These are phyloP conservation scores for Candida caryicola DNA, from an alignment of 805 yeast species.

Conservation along the genomic window DNA sequence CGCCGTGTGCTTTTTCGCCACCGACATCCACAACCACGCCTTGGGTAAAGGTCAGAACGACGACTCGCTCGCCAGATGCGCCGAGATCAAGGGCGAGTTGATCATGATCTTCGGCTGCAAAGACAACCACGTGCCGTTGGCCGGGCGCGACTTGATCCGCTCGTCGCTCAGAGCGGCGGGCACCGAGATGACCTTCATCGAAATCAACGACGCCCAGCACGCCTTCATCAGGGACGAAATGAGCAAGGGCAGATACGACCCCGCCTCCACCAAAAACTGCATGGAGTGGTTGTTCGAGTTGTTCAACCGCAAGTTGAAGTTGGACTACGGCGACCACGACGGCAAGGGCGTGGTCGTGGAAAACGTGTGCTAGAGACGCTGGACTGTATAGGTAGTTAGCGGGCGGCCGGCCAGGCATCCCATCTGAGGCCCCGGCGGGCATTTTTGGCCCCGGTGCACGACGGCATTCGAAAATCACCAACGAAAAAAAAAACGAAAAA, in stretches of 20 bases:
- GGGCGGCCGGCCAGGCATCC: no score
- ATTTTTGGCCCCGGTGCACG: no score
- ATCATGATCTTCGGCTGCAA: slow-evolving; percentile 73
- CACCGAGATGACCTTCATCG: slow-evolving; percentile 68
- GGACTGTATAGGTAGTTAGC: no score
- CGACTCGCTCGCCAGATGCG: slow-evolving; percentile 59
- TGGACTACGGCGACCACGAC: slow-evolving; percentile 64
- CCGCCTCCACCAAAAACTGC: slow-evolving; percentile 69
- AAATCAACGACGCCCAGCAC: slow-evolving; percentile 76
- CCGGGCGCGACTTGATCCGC: slow-evolving; percentile 72
- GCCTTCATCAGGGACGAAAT: slow-evolving; percentile 78
- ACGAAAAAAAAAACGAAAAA: slow-evolving; percentile 14
- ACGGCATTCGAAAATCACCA: slow-evolving; percentile 1
- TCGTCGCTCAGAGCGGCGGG: slow-evolving; percentile 52
- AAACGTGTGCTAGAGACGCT: slow-evolving; percentile 58
- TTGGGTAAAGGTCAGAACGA: slow-evolving; percentile 64
- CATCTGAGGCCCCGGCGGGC: no score
- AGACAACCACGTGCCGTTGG: slow-evolving; percentile 78
- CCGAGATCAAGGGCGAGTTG: slow-evolving; percentile 57
- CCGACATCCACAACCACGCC: slow-evolving; percentile 70
- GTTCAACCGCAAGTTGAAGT: slow-evolving; percentile 64
- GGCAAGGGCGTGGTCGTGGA: slow-evolving; percentile 51
- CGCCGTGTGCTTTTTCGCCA: slow-evolving; percentile 73
- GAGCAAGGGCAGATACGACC: slow-evolving; percentile 78
- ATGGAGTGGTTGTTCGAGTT: slow-evolving; percentile 66